A percentile compares a stretch with the other conserved stretches of the same genome.
Conservation (phyloP, 192 early-diverging fungal genomes). For the Lobosporangium transversale region DNA sequence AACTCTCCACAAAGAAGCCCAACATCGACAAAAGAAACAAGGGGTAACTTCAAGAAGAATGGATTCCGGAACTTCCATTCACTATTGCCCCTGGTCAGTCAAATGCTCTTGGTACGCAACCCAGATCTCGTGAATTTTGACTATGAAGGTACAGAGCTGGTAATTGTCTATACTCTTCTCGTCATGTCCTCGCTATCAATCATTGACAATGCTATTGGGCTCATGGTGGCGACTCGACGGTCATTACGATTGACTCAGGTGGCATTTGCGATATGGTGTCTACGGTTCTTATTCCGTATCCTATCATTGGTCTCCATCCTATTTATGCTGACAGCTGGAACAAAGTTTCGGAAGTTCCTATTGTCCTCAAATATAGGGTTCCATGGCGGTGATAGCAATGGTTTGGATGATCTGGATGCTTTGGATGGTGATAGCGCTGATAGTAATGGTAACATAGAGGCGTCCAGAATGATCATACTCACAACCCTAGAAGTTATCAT, state of each 20-base stretch:
- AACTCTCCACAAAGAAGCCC: no score
- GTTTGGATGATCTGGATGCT: neutral
- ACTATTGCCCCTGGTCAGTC: no score
- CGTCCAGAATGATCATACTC: conserved; percentile 4
- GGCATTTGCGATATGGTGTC: conserved; percentile 43
- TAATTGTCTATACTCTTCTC: conserved; percentile 25
- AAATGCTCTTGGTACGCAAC: no score
- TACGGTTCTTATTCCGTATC: conserved; percentile 33
- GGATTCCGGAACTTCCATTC: no score
- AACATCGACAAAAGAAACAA: no score
- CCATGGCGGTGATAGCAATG: neutral
- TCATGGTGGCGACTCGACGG: conserved; percentile 39
- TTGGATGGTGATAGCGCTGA: neutral
- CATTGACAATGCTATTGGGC: conserved; percentile 34
- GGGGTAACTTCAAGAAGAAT: no score
- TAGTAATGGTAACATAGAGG: no score
- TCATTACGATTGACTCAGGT: conserved; percentile 33
- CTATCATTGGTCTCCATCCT: conserved; percentile 22
- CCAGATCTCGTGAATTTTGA: conserved; percentile 31
- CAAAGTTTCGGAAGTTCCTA: neutral
- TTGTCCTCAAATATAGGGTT: neutral
- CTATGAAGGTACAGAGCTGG: conserved; percentile 20
- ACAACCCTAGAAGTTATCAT: conserved; percentile 25
- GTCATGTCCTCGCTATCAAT: conserved; percentile 33
- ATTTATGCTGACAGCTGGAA: conserved; percentile 17